Percentiles rank a stretch among this genome's conserved stretches.
These are phyloP conservation scores for Fusarium protoensiforme DNA, from an alignment of 2,329 filamentous ascomycete species.

Conservation along the genomic window DNA sequence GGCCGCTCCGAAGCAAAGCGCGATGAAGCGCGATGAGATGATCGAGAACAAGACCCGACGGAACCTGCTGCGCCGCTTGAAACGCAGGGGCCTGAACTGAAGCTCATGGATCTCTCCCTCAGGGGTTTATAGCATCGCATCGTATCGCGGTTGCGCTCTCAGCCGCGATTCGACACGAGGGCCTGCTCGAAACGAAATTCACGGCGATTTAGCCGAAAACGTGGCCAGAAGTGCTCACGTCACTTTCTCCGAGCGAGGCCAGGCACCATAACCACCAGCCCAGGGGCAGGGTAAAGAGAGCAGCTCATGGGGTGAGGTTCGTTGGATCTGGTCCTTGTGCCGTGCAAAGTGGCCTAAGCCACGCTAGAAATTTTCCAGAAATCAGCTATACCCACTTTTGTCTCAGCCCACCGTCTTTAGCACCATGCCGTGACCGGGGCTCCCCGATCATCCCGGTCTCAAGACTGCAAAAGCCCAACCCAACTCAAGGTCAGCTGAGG, in stretches of 20 bases:
- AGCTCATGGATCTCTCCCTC: background rate
- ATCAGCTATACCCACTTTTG: constrained; percentile 14
- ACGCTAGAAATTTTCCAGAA: constrained; percentile 46
- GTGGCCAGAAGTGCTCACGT: constrained; percentile 6
- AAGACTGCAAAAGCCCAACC: constrained; percentile 15
- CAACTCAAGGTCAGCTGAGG: constrained; percentile 39
- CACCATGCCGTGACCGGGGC: constrained; percentile 5
- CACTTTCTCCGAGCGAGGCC: constrained; percentile 5
- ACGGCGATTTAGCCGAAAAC: background rate
- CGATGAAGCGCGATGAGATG: background rate
- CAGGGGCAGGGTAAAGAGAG: background rate
- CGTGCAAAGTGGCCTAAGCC: constrained; percentile 15
- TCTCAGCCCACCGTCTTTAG: background rate
- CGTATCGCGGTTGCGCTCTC: background rate
- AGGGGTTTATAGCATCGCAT: constrained; percentile 1
- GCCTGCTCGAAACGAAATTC: background rate
- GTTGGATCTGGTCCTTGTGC: constrained; percentile 29
- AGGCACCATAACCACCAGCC: background rate
- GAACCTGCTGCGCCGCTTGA: background rate
- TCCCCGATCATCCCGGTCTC: constrained; percentile 10
- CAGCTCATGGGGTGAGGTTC: constrained; percentile 35
- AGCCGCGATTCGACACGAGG: background rate
- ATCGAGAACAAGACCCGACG: background rate
- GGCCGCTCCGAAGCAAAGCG: background rate
- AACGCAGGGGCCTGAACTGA: background rate